Evolutionary conservation across 2,329 filamentous ascomycete species (phyloP), one percentile per base, ranked within the genome.

Genomic region (Nemania diffusa): DNA sequence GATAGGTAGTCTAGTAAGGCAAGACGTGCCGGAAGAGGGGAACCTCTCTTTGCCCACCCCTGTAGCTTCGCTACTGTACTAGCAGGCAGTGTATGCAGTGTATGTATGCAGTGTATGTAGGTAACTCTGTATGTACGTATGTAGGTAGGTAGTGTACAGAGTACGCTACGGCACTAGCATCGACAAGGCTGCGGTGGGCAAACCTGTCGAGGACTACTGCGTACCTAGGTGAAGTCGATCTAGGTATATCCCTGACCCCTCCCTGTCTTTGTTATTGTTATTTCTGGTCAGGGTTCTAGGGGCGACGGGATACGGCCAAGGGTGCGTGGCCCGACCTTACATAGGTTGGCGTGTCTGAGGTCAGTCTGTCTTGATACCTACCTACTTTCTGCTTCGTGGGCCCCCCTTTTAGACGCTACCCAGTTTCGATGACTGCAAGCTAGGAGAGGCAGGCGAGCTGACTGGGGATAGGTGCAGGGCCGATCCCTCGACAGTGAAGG

Each of bases 101-200:
- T n/a, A n/a, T n/a, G n/a, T n/a, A n/a, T n/a, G n/a, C n/a, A n/a
- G n/a, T n/a, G n/a, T n/a, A n/a, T n/a, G n/a, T n/a, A n/a, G n/a
- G n/a, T n/a, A n/a, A n/a, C n/a, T n/a, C n/a, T n/a, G n/a, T n/a
- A n/a, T n/a, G n/a, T n/a, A n/a, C n/a, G n/a, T n/a, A n/a, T n/a
- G n/a, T n/a, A n/a, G n/a, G n/a, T n/a, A n/a, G n/a, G n/a, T n/a
- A n/a, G n/a, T n/a, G n/a, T n/a, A n/a, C n/a, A n/a, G n/a, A n/a
- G n/a, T n/a, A n/a, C n/a, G n/a, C n/a, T n/a, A n/a, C n/a, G n/a
- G n/a, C n/a, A n/a, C 27, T 24, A 20, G 51, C 71, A 73, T 68
- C 65, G 72, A 75, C 75, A 74, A 77, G 75, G 76, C 76, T 78
- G 70, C 61, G 59, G 63, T 62, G 72, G 72, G 73, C 69, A n/a